These are phyloP conservation scores for Parsonsia alboflavescens DNA, from an alignment of 257 asterid species.

Conservation along the genomic window DNA sequence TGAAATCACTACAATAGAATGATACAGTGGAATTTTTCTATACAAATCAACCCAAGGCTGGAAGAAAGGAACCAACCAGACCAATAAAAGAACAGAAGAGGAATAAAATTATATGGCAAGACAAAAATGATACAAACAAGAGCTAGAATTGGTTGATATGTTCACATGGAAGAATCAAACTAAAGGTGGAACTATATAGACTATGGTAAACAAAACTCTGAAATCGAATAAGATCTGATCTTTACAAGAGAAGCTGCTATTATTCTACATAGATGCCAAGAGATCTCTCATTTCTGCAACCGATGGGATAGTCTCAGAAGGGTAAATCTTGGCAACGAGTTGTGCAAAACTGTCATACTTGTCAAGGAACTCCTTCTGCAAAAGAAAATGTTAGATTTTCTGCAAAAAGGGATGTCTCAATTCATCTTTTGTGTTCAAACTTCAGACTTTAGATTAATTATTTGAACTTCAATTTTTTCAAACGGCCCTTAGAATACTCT, in stretches of 20 bases:
- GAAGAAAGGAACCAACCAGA: not conserved
- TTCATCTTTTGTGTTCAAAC: not conserved
- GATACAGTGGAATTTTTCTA: not conserved
- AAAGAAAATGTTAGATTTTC: not conserved
- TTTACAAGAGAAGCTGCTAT: slow-evolving; percentile 16
- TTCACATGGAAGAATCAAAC: slow-evolving; percentile 1
- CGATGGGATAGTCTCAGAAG: slow-evolving; percentile 70
- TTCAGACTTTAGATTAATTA: not conserved
- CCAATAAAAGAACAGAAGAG: not conserved
- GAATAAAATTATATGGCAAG: not conserved
- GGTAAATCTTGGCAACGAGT: slow-evolving; percentile 75
- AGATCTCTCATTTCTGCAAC: slow-evolving; percentile 72
- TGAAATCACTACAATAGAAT: not conserved
- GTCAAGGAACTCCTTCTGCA: slow-evolving; percentile 88
- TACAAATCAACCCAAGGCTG: slow-evolving; percentile 3
- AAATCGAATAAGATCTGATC: not conserved
- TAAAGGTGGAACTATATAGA: not conserved
- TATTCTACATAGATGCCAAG: slow-evolving; percentile 65
- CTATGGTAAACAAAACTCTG: slow-evolving; percentile 8
- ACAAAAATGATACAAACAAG: slow-evolving; percentile 8
- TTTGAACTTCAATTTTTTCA: not conserved
- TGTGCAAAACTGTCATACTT: slow-evolving; percentile 82
- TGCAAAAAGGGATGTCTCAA: too few species aligned
- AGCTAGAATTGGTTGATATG: not conserved
- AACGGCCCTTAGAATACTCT: not conserved